phyloP scores from a whole-genome alignment of 1,139 yeast species.

The Sugiyamaella sp. region DNA sequence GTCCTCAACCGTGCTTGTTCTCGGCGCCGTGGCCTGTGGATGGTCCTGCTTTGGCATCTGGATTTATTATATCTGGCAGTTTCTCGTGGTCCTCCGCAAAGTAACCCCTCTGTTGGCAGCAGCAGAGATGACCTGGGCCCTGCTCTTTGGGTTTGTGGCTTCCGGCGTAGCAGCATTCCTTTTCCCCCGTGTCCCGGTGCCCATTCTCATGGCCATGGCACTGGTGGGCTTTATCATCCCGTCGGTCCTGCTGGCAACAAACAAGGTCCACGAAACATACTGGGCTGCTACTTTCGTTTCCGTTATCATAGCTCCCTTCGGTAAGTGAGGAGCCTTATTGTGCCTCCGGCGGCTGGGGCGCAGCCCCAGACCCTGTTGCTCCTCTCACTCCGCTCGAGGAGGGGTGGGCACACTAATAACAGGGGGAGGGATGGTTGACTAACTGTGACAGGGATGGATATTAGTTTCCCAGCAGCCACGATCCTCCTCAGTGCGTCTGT shows the following conservation, averaged over 20 bases:
- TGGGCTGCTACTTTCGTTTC: conserved; percentile 60
- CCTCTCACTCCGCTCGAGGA: too few relatives aligned
- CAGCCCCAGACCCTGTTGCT: background rate
- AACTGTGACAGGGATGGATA: conserved; percentile 56
- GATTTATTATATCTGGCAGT: conserved; percentile 52
- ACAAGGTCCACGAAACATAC: conserved; percentile 52
- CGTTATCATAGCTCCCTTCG: conserved; percentile 50
- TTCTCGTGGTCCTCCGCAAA: conserved; percentile 43
- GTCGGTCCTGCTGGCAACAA: conserved; percentile 48
- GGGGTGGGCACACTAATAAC: too few relatives aligned
- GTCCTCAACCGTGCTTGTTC: conserved; percentile 50
- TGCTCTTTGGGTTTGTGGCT: conserved; percentile 51
- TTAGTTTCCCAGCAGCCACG: conserved; percentile 65
- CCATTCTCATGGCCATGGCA: conserved; percentile 50
- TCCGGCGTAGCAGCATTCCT: conserved; percentile 50
- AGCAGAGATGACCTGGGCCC: conserved; percentile 41
- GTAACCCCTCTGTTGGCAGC: conserved; percentile 46
- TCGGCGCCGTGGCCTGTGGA: conserved; percentile 56
- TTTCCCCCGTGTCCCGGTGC: conserved; percentile 44
- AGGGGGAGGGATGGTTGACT: background rate
- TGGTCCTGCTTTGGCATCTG: conserved; percentile 67
- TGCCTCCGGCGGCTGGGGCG: conserved; percentile 45
- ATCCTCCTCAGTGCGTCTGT: conserved; percentile 54
- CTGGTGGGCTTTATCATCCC: conserved; percentile 52
- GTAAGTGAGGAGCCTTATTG: background rate